These are phyloP conservation scores for Begonia loranthoides DNA, from an alignment of 306 rosid species.

Conservation along the genomic window DNA sequence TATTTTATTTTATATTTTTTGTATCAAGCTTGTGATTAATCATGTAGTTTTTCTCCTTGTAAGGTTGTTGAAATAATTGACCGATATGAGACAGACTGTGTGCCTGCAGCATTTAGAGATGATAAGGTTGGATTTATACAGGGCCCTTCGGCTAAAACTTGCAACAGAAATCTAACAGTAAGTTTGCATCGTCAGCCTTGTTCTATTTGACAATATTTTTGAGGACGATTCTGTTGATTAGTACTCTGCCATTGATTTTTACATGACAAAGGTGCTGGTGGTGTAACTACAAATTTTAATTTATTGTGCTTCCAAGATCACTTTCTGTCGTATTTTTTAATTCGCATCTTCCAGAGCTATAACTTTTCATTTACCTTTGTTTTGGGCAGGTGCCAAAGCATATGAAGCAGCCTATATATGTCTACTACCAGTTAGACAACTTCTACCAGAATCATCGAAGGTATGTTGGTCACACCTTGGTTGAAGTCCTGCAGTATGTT, in stretches of 20 bases:
- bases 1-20: constrained; percentile 5
- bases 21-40: constrained; percentile 17
- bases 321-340: too few species aligned
- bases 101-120: constrained; percentile 22
- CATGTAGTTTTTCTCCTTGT: constrained; percentile 12
- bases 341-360: background rate
- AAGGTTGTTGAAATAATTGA: constrained; percentile 85
- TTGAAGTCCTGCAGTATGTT: too few species aligned
- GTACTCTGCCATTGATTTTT: background rate
- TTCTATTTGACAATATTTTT: background rate
- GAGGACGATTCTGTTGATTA: background rate
- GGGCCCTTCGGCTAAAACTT: constrained; percentile 23
- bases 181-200: constrained; percentile 1
- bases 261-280: background rate
- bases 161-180: constrained; percentile 42
- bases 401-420: constrained; percentile 69
- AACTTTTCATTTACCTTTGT: constrained; percentile 8
- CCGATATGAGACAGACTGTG: constrained; percentile 49
- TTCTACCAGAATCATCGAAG: constrained; percentile 95
- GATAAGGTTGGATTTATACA: constrained; percentile 52
- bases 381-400: constrained; percentile 46
- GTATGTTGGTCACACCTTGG: constrained; percentile 12
- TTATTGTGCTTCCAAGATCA: too few species aligned
- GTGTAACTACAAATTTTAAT: background rate
- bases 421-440: constrained; percentile 88